Base-by-base conservation (phyloP, 371 early-diverging fungal genomes). In the Haplosporangium sp. region DNA sequence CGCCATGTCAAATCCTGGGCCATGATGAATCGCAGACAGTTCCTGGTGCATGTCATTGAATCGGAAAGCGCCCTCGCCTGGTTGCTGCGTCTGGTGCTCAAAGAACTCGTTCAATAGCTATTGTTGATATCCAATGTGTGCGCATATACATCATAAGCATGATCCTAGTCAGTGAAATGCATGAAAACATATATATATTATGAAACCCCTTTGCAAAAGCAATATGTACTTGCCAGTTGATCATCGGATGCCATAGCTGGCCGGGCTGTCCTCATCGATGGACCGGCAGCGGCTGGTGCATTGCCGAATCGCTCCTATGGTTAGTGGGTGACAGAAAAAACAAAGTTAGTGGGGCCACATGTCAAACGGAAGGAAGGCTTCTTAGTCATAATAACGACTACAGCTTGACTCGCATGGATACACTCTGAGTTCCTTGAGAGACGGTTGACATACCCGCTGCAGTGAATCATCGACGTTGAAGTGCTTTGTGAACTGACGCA, bases 21-120 rank as follows among this genome's bases (percentile, higher is more conserved):
- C 53, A 47, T 67, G 80, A 46, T 84, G 86, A 37, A 90, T 85
- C 12, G 83, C 76, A 41, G 86, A 83, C 63, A 90, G 65, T 56
- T 87, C 87, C 58, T 85, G 80, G 18, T 79, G 83, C 54, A 88
- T 80, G 36, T 84, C 86, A 23, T 85, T 83, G 56, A 90, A 87
- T 56, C 85, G 83, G 68, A 90, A 88, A 46, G 63, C 59, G 16
- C 77, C 60, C 52, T 70, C 68, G 52, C 73, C 74, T 18, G 50
- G 50, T 41, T 61, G 70, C 53, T 77, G 66, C 55, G 84, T 83
- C 52, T 89, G 85, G 55, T 86, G 86, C 20, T 84, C 83, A 70
- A 89, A 88, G 67, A 90, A 90, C 55, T 89, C 89, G 54, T 89
- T 76, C 23, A 87, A 73, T 77, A 90, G 83, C 83, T 83, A 14